Percentiles rank a stretch among this genome's conserved stretches.
Evolutionary conservation across 2,329 filamentous ascomycete genomes (phyloP).

Genomic region (Colletotrichum euphorbiae): DNA sequence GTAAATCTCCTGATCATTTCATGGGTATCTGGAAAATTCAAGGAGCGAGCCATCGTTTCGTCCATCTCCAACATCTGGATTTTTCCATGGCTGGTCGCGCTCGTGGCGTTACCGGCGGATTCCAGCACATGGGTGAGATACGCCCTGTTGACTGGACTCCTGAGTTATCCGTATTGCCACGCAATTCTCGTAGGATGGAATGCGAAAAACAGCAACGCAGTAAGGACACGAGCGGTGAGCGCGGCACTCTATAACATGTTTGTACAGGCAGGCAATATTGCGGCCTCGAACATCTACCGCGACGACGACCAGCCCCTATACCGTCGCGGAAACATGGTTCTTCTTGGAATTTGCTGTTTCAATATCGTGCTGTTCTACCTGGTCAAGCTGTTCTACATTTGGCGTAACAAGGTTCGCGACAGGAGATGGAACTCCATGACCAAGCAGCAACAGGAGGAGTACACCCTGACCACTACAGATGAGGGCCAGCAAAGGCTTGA

Average conservation of each 20-base stretch:
- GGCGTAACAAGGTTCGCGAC: constrained; percentile 58
- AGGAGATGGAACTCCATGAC: constrained; percentile 57
- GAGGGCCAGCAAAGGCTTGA: constrained; percentile 67
- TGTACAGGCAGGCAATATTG: constrained; percentile 57
- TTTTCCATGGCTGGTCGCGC: constrained; percentile 59
- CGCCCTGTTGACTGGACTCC: constrained; percentile 51
- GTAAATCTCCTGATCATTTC: constrained; percentile 60
- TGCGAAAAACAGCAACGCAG: constrained; percentile 59
- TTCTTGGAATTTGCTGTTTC: constrained; percentile 59
- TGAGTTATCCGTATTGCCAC: constrained; percentile 63
- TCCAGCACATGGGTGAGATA: constrained; percentile 57
- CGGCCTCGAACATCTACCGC: constrained; percentile 64
- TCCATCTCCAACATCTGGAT: constrained; percentile 62
- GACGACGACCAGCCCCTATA: constrained; percentile 66
- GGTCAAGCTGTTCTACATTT: constrained; percentile 61
- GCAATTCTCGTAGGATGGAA: constrained; percentile 61
- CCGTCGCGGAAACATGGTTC: constrained; percentile 59
- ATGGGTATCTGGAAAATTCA: constrained; percentile 56
- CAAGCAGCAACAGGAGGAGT: constrained; percentile 59
- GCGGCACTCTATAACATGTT: constrained; percentile 63
- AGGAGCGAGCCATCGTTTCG: constrained; percentile 58
- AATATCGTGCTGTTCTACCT: constrained; percentile 60
- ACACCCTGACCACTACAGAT: constrained; percentile 61
- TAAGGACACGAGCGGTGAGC: constrained; percentile 60
- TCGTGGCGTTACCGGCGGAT: constrained; percentile 53